phyloP scores from a whole-genome alignment of 1,284 basidiomycete species.

The Ustilago bromivora region DNA sequence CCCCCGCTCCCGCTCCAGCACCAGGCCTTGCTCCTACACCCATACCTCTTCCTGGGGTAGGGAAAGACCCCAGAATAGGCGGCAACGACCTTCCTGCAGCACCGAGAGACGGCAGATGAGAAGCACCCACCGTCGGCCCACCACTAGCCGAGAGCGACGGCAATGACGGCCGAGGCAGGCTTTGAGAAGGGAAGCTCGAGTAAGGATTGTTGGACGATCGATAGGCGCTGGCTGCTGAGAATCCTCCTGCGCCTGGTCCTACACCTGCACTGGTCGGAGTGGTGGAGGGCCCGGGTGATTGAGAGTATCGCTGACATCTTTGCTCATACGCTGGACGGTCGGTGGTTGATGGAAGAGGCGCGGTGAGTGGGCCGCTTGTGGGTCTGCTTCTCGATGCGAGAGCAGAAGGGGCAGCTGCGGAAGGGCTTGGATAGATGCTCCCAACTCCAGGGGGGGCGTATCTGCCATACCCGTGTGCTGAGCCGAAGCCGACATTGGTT shows the following conservation, averaged over 20 bases:
- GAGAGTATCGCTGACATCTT: conserved; percentile 43
- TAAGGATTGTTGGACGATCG: conserved; percentile 42
- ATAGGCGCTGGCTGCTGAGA: conserved; percentile 38
- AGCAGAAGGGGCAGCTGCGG: conserved; percentile 18
- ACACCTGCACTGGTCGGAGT: conserved; percentile 8
- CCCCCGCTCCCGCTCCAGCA: conserved; percentile 10
- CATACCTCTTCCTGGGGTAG: conserved; percentile 24
- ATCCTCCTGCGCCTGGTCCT: conserved; percentile 16
- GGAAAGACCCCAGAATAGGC: conserved; percentile 46
- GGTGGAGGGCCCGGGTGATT: conserved; percentile 34
- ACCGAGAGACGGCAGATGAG: conserved; percentile 38
- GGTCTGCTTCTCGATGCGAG: conserved; percentile 21
- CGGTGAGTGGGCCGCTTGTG: conserved; percentile 31
- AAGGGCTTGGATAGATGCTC: conserved; percentile 29
- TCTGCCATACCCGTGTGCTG: conserved; percentile 31
- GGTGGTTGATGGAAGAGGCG: conserved; percentile 24
- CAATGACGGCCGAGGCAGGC: conserved; percentile 39
- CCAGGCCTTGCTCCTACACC: conserved; percentile 10
- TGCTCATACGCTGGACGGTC: conserved; percentile 38
- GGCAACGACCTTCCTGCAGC: conserved; percentile 45
- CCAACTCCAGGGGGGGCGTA: conserved; percentile 30
- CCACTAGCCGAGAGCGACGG: conserved; percentile 35
- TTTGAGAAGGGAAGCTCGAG: conserved; percentile 49
- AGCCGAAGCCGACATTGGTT: conserved; percentile 29
- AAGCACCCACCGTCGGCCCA: conserved; percentile 25